Evolutionary conservation across 2,329 filamentous ascomycete genomes (phyloP).

Genomic region (Aspergillus sp.): DNA sequence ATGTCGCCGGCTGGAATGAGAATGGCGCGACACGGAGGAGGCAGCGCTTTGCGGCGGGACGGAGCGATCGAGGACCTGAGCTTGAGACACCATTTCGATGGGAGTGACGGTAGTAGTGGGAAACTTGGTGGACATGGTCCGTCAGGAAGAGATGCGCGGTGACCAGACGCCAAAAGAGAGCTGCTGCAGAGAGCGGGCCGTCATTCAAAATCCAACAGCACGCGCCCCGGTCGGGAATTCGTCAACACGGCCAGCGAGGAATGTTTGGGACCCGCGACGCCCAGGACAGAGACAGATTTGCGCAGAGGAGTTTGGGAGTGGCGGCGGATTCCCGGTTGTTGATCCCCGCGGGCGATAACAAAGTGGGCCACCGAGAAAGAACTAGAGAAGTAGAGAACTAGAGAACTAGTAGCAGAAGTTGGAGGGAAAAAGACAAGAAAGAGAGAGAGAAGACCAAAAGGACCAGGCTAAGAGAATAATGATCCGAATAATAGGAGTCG

Average conservation of each 20-base stretch:
- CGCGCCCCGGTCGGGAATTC: constrained; percentile 4
- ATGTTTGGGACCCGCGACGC: constrained; percentile 1
- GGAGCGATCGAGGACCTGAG: constrained; percentile 53
- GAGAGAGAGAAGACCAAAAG: not conserved
- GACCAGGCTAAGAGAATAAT: not conserved
- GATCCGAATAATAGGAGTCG: not conserved
- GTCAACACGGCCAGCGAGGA: not conserved
- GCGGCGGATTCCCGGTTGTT: constrained; percentile 9
- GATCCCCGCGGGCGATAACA: constrained; percentile 10
- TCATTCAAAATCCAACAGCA: constrained; percentile 17
- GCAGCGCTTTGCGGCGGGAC: constrained; percentile 61
- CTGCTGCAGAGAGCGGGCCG: constrained; percentile 9
- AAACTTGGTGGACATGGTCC: constrained; percentile 24
- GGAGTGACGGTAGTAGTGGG: constrained; percentile 9
- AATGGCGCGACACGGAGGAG: constrained; percentile 65
- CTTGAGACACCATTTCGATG: constrained; percentile 43
- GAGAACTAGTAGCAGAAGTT: not conserved
- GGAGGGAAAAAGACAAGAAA: not conserved
- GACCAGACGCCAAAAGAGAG: constrained; percentile 17
- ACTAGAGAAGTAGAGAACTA: not conserved
- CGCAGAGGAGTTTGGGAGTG: not conserved
- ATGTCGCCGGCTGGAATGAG: constrained; percentile 62
- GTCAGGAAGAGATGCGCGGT: constrained; percentile 13
- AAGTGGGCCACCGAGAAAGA: constrained; percentile 1
- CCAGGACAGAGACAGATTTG: not conserved